These are phyloP conservation scores for Thelephora terrestris DNA, from an alignment of 1,284 basidiomycete genomes.

Conservation along the genomic window DNA sequence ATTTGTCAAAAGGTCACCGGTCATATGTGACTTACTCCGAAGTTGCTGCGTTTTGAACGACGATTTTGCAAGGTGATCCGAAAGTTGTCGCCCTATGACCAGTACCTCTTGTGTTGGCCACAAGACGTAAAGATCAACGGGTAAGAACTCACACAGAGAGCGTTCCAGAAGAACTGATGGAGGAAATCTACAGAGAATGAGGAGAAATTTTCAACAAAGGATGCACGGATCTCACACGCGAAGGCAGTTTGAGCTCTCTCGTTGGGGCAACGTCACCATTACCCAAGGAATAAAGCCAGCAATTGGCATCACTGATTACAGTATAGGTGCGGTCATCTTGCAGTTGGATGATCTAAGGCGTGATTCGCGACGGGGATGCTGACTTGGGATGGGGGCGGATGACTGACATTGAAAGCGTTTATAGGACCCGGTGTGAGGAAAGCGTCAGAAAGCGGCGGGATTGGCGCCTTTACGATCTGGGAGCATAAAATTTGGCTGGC, in stretches of 20 bases:
- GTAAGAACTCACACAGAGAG: constrained; percentile 12
- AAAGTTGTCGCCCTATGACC: constrained; percentile 40
- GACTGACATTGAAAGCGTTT: constrained; percentile 8
- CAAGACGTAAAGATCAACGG: constrained; percentile 2
- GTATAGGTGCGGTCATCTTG: constrained; percentile 5
- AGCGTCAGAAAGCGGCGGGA: constrained; percentile 2
- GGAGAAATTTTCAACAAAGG: not conserved
- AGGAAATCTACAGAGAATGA: constrained; percentile 11
- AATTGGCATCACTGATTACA: constrained; percentile 14
- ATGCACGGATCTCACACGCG: constrained; percentile 11
- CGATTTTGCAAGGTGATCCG: constrained; percentile 36
- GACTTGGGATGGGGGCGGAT: too few relatives aligned
- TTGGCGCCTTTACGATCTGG: not conserved
- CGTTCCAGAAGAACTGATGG: constrained; percentile 13
- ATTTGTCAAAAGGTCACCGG: not conserved
- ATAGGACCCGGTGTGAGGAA: constrained; percentile 7
- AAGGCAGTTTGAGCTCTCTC: constrained; percentile 14
- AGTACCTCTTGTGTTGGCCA: constrained; percentile 5
- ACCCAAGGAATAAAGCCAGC: constrained; percentile 17
- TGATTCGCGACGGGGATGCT: not conserved
- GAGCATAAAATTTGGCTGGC: constrained; percentile 1
- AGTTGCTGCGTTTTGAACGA: constrained; percentile 31
- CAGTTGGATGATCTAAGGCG: constrained; percentile 1
- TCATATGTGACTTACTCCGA: constrained; percentile 25
- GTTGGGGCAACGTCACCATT: constrained; percentile 7